Evolutionary conservation across 2,329 filamentous ascomycete genomes (phyloP), one percentile per base, ranked within the genome.

Genomic region (Lachnellula subtilissima): DNA sequence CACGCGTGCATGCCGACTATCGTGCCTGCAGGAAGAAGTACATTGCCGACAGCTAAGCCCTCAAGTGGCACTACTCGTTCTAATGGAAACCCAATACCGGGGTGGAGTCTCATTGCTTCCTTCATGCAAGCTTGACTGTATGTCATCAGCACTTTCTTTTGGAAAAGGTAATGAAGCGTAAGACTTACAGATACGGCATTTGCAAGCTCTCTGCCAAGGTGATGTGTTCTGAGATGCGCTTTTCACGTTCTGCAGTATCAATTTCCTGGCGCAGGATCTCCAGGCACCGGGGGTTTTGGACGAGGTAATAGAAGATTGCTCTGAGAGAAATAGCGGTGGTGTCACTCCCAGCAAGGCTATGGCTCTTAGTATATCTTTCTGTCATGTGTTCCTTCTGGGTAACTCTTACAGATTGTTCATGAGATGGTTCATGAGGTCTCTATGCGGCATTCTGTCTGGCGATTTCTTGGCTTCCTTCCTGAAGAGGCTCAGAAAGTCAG

Each of bases 101-200:
- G 73, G 50, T 80, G 76, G 19, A 83, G 67, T 14, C 81, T 74
- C 17, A 82, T 65, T 0, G 75, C 72, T 64, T 85, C 82, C 19
- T 75, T 76, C 19, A 83, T 72, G 2, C 79, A 75, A 3, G 79
- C 76, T 54, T 77, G 71, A 9, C 14, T n/a, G 4, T 43, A 5
- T 1, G 17, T 2, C 11, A 9, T 39, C 11, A 25, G 23, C 4
- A 39, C 4, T 8, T 6, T 4, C 8, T 39, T 5, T 39, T 39
- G 36, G 19, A 19, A 19, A 19, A 19, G 19, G 19, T 19, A 39
- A 39, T 6, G 4, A 8, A n/a, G 15, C 11, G 11, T 8, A 15
- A 43, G 15, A 43, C 4, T n/a, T 43, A 19, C 2, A 82, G 69
- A 56, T 79, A 81, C 0, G 72, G 73, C 53, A 76, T 66, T 15